A percentile compares a stretch with the other conserved stretches of the same genome.
Evolutionary conservation across 352 stramenopile species (phyloP).

Genomic region (Thalassiosira pacifica): DNA sequence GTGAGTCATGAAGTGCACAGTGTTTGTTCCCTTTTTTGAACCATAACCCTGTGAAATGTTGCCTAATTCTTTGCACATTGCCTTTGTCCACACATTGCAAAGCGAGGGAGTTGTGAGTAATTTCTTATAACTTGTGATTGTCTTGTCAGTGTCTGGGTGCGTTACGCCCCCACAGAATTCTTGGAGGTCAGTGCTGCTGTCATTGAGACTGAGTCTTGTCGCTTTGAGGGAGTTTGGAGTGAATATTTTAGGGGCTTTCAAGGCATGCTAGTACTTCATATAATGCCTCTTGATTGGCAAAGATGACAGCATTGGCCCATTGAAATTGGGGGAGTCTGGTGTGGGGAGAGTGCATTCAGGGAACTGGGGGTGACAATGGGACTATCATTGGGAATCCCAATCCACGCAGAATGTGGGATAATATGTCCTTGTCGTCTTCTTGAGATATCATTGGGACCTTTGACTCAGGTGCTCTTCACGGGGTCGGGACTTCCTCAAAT

Average conservation of each 20-base stretch:
- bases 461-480: not conserved
- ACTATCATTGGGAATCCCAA: not conserved
- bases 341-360: not conserved
- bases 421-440: not conserved
- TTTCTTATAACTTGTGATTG: slow-evolving; percentile 3
- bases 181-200: slow-evolving; percentile 1
- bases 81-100: not conserved
- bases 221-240: not conserved
- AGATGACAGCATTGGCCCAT: not conserved
- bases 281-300: not conserved
- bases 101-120: not conserved
- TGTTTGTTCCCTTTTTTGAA: not conserved
- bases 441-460: not conserved
- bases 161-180: slow-evolving; percentile 6
- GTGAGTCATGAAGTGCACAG: slow-evolving; percentile 22
- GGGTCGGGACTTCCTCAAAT: not conserved
- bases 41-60: not conserved
- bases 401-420: not conserved
- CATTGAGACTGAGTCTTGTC: not conserved
- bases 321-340: not conserved
- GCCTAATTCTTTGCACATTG: slow-evolving; percentile 4
- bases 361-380: not conserved
- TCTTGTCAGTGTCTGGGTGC: not conserved
- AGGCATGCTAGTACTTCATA: not conserved
- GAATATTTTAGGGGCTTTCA: not conserved